A percentile compares a stretch with the other conserved stretches of the same genome.
Conservation (phyloP, 164 flowering plant species). For the Protea cynaroides region DNA sequence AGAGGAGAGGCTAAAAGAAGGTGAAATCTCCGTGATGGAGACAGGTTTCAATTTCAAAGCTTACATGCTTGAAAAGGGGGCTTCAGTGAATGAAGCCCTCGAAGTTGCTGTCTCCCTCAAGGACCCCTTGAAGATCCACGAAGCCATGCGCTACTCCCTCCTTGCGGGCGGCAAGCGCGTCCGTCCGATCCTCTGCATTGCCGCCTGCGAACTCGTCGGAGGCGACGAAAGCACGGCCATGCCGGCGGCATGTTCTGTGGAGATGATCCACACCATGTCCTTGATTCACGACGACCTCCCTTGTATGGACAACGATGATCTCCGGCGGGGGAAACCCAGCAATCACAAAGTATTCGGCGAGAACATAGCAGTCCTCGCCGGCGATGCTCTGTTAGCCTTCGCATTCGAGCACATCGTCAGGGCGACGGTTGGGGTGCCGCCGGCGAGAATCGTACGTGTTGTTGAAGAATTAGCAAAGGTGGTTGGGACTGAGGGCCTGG, state of each 20-base stretch:
- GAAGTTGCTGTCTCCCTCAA: conserved; percentile 44
- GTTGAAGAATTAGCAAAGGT: conserved; percentile 51
- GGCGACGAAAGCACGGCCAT: conserved; percentile 47
- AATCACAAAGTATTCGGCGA: conserved; percentile 74
- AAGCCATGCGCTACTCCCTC: conserved; percentile 75
- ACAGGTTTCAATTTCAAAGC: conserved; percentile 45
- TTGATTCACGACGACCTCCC: conserved; percentile 79
- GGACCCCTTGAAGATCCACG: conserved; percentile 57
- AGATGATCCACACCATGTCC: conserved; percentile 89
- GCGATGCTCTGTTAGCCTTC: conserved; percentile 65
- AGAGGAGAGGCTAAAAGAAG: conserved; percentile 10
- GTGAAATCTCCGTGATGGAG: conserved; percentile 5
- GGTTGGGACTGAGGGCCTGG: conserved; percentile 64
- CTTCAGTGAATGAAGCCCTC: conserved; percentile 50
- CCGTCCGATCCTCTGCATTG: conserved; percentile 60
- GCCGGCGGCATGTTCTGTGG: conserved; percentile 74
- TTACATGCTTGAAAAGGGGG: conserved; percentile 45
- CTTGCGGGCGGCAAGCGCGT: conserved; percentile 82
- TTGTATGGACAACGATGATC: conserved; percentile 80
- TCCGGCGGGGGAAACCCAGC: conserved; percentile 70
- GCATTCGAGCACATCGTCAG: conserved; percentile 62
- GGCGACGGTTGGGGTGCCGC: conserved; percentile 37
- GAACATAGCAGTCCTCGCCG: conserved; percentile 65
- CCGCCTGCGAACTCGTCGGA: conserved; percentile 75
- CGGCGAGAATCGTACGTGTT: conserved; percentile 35